Base-by-base conservation (phyloP, 2,329 filamentous ascomycete species). In the Sporothrix globosa region DNA sequence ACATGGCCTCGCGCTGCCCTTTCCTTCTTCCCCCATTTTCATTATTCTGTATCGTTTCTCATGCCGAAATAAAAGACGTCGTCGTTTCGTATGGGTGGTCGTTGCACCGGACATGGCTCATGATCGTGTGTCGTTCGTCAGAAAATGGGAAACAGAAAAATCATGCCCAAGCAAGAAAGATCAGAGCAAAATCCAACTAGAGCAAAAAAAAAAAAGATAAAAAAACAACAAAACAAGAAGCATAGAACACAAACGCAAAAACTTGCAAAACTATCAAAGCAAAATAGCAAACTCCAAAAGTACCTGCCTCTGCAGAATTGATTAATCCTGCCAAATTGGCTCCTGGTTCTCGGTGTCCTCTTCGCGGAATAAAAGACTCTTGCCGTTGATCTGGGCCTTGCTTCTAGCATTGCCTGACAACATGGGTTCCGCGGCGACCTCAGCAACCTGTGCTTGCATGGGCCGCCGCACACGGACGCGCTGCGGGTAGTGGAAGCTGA, bases 401-500 rank as follows among this genome's bases (percentile, higher is more conserved):
- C 46, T 27, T 19, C 50, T 39, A 9, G 50, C 30, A 24, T 41
- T 65, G 41, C 13, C 50, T 19, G 58, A 34, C 30, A 50, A 69
- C 46, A 63, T 10, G 10, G 58, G 39, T 10, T n/a, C 30, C 11
- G 27, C 69, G 46, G 56, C 61, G 46, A 68, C 54, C 53, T 72
- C 61, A 2, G 58, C 68, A 19, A 52, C 65, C 17, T 70, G 60
- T 14, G 70, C 50, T 56, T 41, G 60, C 50, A 67, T 54, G 19
- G 58, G 70, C 53, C 53, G 70, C 30, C 46, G 71, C 44, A 72
- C 71, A 58, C 75, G 75, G 70, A 74, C 60, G 17, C 76, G 75
- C 67, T 76, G 75, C 9, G 76, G 77, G 60, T 78, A 78, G 73
- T 79, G 77, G 73, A 77, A 78, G 67, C 75, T 77, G 27, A 75